phyloP scores from a whole-genome alignment of 2,329 filamentous ascomycete genomes.

The Colletotrichum sp. region DNA sequence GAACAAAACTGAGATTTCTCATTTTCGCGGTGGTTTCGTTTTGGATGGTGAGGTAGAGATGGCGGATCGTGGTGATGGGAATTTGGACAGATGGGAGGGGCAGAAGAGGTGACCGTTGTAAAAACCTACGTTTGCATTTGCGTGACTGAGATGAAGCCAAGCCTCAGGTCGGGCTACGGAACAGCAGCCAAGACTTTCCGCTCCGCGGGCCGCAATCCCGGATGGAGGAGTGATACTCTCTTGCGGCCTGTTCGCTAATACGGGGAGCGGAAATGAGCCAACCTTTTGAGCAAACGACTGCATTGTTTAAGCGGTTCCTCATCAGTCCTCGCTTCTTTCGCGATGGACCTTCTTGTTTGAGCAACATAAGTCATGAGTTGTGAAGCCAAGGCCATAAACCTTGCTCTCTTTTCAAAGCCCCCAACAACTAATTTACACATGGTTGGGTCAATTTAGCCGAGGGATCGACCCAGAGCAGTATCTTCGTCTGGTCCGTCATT shows the following conservation, averaged over 20 bases:
- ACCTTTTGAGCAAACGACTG: rapidly evolving
- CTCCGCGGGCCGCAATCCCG: neutral
- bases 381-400: neutral
- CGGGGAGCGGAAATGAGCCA: neutral
- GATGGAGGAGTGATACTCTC: neutral
- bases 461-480: neutral
- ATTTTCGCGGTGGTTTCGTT: neutral
- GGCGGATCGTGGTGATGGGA: neutral
- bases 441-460: neutral
- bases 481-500: neutral
- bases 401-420: neutral
- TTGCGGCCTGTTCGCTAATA: neutral
- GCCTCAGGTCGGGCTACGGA: neutral
- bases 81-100: neutral
- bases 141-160: neutral
- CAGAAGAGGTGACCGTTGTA: neutral
- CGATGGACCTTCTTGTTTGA: neutral
- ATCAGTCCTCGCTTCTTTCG: neutral
- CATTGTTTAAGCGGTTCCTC: neutral
- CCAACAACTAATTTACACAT: neutral
- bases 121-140: neutral
- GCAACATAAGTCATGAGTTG: neutral
- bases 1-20: neutral
- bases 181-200: neutral
- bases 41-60: neutral